A percentile compares a stretch with the other conserved stretches of the same genome.
Evolutionary conservation across 2,329 filamentous ascomycete genomes (phyloP).

Genomic region (Calycina herbarum): DNA sequence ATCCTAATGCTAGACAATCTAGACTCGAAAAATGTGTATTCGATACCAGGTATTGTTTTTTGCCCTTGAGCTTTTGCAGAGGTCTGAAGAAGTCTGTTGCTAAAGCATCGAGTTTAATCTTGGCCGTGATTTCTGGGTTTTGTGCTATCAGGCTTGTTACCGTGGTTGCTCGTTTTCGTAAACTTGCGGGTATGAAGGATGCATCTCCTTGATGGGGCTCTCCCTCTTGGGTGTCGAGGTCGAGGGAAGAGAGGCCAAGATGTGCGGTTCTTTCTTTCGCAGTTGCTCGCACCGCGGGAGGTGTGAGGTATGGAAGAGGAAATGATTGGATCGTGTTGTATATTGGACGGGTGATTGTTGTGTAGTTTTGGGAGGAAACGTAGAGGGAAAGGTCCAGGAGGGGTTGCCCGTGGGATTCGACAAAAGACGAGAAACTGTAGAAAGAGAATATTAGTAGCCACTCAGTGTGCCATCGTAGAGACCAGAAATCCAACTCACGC

Average conservation of each 20-base stretch:
- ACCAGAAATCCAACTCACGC: conserved; percentile 41
- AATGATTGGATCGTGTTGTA: conserved; percentile 80
- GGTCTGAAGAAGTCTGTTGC: conserved; percentile 71
- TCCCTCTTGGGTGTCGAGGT: conserved; percentile 54
- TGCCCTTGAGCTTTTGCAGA: conserved; percentile 60
- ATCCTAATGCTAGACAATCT: conserved; percentile 80
- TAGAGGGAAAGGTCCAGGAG: conserved; percentile 87
- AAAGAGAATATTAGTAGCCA: conserved; percentile 20
- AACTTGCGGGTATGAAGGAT: conserved; percentile 38
- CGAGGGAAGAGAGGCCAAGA: conserved; percentile 67
- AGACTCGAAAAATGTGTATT: conserved; percentile 57
- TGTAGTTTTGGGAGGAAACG: conserved; percentile 87
- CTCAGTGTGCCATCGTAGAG: background rate
- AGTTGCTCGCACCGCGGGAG: conserved; percentile 67
- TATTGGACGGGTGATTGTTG: conserved; percentile 71
- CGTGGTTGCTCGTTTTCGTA: conserved; percentile 43
- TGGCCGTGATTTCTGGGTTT: conserved; percentile 67
- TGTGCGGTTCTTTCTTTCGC: conserved; percentile 71
- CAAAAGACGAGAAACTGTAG: conserved; percentile 62
- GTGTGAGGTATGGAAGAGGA: conserved; percentile 85
- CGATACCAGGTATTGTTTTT: conserved; percentile 56
- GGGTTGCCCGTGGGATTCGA: conserved; percentile 72
- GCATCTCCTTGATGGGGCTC: conserved; percentile 31
- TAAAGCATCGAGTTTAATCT: conserved; percentile 75
- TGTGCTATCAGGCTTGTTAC: conserved; percentile 59